A percentile compares a stretch with the other conserved stretches of the same genome.
Conservation (phyloP, 805 yeast genomes). For the Candida broadrunensis region DNA sequence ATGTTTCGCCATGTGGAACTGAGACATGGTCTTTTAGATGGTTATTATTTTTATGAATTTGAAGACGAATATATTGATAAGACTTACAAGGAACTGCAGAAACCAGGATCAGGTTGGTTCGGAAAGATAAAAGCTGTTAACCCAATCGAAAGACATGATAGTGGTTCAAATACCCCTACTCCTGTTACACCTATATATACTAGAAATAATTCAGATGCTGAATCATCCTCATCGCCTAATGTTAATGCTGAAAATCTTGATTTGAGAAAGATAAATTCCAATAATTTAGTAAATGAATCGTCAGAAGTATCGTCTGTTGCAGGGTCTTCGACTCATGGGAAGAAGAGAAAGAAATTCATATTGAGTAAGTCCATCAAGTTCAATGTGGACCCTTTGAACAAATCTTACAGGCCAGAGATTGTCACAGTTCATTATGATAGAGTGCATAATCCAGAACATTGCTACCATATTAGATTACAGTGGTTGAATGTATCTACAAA, state of each 20-base stretch:
- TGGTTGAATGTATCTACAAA: constrained; percentile 92
- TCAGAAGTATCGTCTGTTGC: constrained; percentile 24
- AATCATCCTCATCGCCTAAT: constrained; percentile 24
- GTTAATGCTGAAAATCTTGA: constrained; percentile 17
- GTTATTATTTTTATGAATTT: constrained; percentile 85
- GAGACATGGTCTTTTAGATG: constrained; percentile 84
- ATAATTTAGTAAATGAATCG: constrained; percentile 4
- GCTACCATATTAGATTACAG: constrained; percentile 86
- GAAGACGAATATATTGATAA: constrained; percentile 48
- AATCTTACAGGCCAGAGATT: constrained; percentile 75
- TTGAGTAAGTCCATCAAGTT: constrained; percentile 64
- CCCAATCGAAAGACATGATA: constrained; percentile 6
- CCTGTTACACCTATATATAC: constrained; percentile 11
- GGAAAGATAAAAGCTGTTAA: constrained; percentile 13
- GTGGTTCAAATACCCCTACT: not conserved
- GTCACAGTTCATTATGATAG: constrained; percentile 85
- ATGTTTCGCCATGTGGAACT: constrained; percentile 78
- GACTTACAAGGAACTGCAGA: constrained; percentile 16
- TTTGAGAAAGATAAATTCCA: constrained; percentile 16
- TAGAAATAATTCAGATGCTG: constrained; percentile 23
- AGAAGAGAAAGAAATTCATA: constrained; percentile 41
- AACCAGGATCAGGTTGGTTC: constrained; percentile 27
- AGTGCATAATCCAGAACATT: constrained; percentile 91
- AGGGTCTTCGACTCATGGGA: constrained; percentile 19
- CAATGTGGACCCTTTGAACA: constrained; percentile 70